These are phyloP conservation scores for Globisporangium nodosum DNA, from an alignment of 352 stramenopile genomes.

Conservation along the genomic window DNA sequence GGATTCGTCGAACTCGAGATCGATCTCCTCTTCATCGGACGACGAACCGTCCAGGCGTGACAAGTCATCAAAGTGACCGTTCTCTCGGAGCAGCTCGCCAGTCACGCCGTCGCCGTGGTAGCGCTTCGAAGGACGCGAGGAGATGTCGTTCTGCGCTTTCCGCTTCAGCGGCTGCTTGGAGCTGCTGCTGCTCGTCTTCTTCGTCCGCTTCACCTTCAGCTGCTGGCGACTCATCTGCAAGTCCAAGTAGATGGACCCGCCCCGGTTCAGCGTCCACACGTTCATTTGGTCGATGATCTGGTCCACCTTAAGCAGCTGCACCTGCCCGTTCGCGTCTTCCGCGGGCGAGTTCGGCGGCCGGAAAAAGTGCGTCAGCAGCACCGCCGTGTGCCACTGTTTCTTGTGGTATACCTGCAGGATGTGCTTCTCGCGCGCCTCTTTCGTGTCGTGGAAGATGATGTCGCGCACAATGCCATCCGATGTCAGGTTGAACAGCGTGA, in stretches of 20 bases:
- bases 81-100: not conserved
- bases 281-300: constrained; percentile 88
- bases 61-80: constrained; percentile 11
- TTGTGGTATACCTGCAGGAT: constrained; percentile 83
- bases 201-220: constrained; percentile 69
- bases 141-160: constrained; percentile 30
- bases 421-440: constrained; percentile 79
- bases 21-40: constrained; percentile 54
- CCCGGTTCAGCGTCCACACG: constrained; percentile 78
- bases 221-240: constrained; percentile 85
- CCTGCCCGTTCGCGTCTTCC: constrained; percentile 66
- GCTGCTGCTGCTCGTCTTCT: constrained; percentile 24
- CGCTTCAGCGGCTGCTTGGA: constrained; percentile 24
- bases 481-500: constrained; percentile 84
- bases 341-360: constrained; percentile 62
- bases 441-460: constrained; percentile 84
- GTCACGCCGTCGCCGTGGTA: constrained; percentile 3
- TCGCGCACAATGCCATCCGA: constrained; percentile 82
- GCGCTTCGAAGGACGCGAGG: constrained; percentile 35
- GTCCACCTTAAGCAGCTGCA: constrained; percentile 81
- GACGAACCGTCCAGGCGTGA: constrained; percentile 16
- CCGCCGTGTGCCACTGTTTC: constrained; percentile 81
- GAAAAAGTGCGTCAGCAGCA: constrained; percentile 83
- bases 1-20: constrained; percentile 61
- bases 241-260: constrained; percentile 82